Evolutionary conservation across 805 yeast genomes (phyloP).

Genomic region (Yarrowia deformans): DNA sequence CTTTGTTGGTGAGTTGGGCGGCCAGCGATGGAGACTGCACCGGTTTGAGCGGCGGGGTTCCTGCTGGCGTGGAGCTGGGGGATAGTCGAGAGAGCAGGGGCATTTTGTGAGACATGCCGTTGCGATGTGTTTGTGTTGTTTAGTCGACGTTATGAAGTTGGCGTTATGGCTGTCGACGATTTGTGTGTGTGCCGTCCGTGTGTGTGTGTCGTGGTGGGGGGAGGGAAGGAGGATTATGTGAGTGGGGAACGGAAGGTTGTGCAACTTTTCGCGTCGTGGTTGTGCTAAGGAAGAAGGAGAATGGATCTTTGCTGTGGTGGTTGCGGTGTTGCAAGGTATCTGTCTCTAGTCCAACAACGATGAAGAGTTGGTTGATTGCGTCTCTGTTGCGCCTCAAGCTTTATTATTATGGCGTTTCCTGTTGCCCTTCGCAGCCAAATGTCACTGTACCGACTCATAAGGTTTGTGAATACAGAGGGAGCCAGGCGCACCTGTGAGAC

Average conservation of each 20-base stretch:
- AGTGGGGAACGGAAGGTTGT: neutral
- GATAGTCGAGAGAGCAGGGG: slow-evolving; percentile 35
- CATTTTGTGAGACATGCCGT: slow-evolving; percentile 31
- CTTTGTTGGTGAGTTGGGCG: slow-evolving; percentile 26
- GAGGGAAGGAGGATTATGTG: neutral
- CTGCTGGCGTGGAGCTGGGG: slow-evolving; percentile 30
- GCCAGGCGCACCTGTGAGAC: neutral
- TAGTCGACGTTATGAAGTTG: slow-evolving; percentile 7
- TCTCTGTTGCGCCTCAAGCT: slow-evolving; percentile 5
- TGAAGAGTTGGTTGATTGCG: neutral
- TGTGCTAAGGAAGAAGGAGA: neutral
- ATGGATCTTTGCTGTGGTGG: too few species aligned
- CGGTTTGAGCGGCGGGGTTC: slow-evolving; percentile 31
- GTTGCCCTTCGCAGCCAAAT: slow-evolving; percentile 20
- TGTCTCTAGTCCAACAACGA: neutral
- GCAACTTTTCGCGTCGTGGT: slow-evolving; percentile 3
- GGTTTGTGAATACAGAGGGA: slow-evolving; percentile 1
- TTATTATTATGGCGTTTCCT: slow-evolving; percentile 21
- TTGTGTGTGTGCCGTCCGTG: neutral
- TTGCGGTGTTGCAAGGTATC: too few species aligned
- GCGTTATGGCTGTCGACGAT: neutral
- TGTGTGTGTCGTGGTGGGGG: neutral
- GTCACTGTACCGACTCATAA: slow-evolving; percentile 11
- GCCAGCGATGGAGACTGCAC: slow-evolving; percentile 24
- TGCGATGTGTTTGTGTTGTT: neutral